These are phyloP conservation scores for Bisporella sp. DNA, from an alignment of 2,329 filamentous ascomycete species.

Conservation along the genomic window DNA sequence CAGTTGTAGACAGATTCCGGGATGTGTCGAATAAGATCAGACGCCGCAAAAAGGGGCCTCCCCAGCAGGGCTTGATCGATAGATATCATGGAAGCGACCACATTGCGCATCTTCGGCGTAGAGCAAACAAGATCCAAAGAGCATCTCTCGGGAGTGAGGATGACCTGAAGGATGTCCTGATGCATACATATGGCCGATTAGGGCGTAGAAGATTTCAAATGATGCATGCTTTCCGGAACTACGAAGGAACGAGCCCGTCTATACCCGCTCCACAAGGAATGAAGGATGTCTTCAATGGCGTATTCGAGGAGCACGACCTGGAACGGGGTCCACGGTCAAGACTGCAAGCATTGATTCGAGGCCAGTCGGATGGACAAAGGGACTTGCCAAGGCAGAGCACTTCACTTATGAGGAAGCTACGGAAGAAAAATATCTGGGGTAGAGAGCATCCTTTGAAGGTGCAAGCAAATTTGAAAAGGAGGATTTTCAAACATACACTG, in stretches of 20 bases:
- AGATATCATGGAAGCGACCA: background rate
- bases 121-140: slow-evolving; percentile 42
- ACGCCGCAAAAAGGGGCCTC: background rate
- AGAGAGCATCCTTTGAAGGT: slow-evolving; percentile 34
- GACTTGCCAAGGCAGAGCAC: slow-evolving; percentile 9
- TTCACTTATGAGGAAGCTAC: slow-evolving; percentile 25
- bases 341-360: slow-evolving; percentile 17
- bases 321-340: slow-evolving; percentile 8
- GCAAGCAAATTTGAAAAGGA: slow-evolving; percentile 35
- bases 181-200: slow-evolving; percentile 43
- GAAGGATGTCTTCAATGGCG: slow-evolving; percentile 21
- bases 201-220: slow-evolving; percentile 46
- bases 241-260: slow-evolving; percentile 23
- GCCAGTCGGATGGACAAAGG: slow-evolving; percentile 14
- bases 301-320: background rate
- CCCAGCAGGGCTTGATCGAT: background rate
- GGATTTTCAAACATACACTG: slow-evolving; percentile 40
- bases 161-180: slow-evolving; percentile 41
- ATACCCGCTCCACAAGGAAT: slow-evolving; percentile 36
- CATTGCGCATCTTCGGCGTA: slow-evolving; percentile 34
- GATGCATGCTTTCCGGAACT: slow-evolving; percentile 31
- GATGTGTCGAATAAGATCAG: background rate
- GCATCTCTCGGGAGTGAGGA: slow-evolving; percentile 43
- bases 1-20: slow-evolving; percentile 39
- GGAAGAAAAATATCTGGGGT: slow-evolving; percentile 43